Conservation (phyloP, 1,139 yeast species). For the Geotrichum aggregatum region DNA sequence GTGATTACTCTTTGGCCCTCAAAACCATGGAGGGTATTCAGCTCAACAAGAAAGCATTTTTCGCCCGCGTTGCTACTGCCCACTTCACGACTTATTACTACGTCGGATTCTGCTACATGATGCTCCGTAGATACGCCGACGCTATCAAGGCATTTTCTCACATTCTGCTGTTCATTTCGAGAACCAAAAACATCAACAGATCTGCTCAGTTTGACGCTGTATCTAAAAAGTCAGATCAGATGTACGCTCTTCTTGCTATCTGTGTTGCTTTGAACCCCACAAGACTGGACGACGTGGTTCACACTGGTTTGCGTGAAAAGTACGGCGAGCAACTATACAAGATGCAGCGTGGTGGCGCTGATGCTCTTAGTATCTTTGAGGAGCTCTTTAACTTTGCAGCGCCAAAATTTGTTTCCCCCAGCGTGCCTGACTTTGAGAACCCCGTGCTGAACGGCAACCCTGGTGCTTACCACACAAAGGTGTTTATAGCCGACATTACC, state of each 20-base stretch:
- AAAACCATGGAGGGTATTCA: slow-evolving; percentile 48
- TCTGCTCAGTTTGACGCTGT: slow-evolving; percentile 47
- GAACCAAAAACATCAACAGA: slow-evolving; percentile 45
- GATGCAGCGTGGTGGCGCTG: slow-evolving; percentile 45
- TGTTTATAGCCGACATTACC: slow-evolving; percentile 44
- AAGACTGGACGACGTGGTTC: slow-evolving; percentile 45
- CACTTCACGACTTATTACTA: slow-evolving; percentile 50
- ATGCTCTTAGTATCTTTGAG: slow-evolving; percentile 42
- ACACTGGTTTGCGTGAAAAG: slow-evolving; percentile 44
- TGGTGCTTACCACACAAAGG: slow-evolving; percentile 42
- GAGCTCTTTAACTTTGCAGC: slow-evolving; percentile 47
- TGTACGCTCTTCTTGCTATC: slow-evolving; percentile 48
- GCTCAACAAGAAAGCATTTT: slow-evolving; percentile 45
- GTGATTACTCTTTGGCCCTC: slow-evolving; percentile 48
- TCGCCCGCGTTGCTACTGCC: slow-evolving; percentile 46
- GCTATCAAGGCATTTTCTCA: slow-evolving; percentile 49
- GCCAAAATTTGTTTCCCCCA: slow-evolving; percentile 47
- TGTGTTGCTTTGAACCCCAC: slow-evolving; percentile 47
- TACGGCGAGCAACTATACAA: slow-evolving; percentile 46
- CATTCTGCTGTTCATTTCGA: slow-evolving; percentile 44
- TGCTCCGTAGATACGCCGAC: slow-evolving; percentile 49
- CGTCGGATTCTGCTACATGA: slow-evolving; percentile 49
- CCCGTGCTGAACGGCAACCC: slow-evolving; percentile 41
- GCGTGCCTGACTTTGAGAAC: slow-evolving; percentile 39
- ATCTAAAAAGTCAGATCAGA: slow-evolving; percentile 49